These are phyloP conservation scores for Ascochyta viciae-villosae DNA, from an alignment of 2,329 filamentous ascomycete genomes.

Conservation along the genomic window DNA sequence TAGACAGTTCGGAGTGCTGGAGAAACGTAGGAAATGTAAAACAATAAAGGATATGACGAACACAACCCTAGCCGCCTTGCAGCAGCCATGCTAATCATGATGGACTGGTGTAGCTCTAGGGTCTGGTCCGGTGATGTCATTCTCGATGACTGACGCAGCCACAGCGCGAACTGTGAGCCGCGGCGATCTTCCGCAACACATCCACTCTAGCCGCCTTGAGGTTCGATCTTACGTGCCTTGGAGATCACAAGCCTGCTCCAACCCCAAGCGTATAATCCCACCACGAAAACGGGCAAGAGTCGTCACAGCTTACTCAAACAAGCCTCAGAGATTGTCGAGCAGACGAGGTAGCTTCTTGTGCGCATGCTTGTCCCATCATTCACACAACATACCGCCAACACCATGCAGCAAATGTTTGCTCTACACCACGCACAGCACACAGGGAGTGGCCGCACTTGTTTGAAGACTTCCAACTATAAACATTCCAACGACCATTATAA, in stretches of 20 bases:
- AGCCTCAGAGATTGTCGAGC: neutral
- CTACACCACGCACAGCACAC: no score
- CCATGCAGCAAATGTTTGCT: no score
- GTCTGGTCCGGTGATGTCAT: constrained; percentile 19
- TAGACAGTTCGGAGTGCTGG: neutral
- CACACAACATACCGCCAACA: no score
- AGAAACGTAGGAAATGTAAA: constrained; percentile 5
- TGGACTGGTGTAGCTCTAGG: constrained; percentile 17
- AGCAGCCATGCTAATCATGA: constrained; percentile 17
- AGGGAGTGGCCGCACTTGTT: no score
- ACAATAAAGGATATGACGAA: constrained; percentile 13
- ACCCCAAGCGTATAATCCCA: constrained; percentile 9
- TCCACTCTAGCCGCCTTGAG: constrained; percentile 15
- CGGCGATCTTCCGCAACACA: constrained; percentile 17
- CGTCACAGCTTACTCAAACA: neutral
- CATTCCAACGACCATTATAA: no score
- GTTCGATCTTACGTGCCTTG: constrained; percentile 13
- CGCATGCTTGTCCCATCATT: no score
- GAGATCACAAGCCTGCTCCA: constrained; percentile 12
- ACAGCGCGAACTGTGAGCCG: constrained; percentile 16
- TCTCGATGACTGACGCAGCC: constrained; percentile 12
- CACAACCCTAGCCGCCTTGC: constrained; percentile 10
- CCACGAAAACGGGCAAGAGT: constrained; percentile 7
- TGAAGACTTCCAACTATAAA: no score
- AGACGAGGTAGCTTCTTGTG: no score